Conservation (phyloP, 441 rosid genomes). For the Adansonia rubrostipa region DNA sequence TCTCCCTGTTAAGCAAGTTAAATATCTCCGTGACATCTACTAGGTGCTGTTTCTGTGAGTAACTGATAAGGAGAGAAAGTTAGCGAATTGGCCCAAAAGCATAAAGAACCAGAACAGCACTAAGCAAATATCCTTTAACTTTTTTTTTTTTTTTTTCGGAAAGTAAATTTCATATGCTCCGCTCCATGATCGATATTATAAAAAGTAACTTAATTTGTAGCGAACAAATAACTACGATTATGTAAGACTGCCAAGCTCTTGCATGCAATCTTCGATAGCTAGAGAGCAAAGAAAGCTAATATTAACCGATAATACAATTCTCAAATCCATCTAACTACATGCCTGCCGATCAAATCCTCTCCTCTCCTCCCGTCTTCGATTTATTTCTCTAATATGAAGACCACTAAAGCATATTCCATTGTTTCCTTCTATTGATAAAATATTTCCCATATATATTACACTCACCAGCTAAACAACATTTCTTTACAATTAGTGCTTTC, state of each 20-base stretch:
- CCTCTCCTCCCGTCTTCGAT: neutral
- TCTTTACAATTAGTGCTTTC: neutral
- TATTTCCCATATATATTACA: neutral
- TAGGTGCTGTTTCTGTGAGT: slow-evolving; percentile 62
- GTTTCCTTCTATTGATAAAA: neutral
- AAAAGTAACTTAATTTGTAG: neutral
- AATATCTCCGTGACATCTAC: slow-evolving; percentile 95
- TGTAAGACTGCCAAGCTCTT: neutral
- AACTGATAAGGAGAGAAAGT: slow-evolving; percentile 43
- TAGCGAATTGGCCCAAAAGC: neutral
- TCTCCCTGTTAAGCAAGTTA: slow-evolving; percentile 83
- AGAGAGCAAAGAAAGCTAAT: slow-evolving; percentile 2
- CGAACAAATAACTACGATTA: neutral
- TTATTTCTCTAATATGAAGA: neutral
- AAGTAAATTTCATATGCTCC: neutral
- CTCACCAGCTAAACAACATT: no score
- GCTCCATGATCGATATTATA: neutral
- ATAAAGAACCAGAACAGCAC: neutral
- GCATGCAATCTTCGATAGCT: neutral
- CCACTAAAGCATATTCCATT: neutral
- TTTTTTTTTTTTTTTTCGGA: no score
- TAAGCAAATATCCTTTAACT: neutral
- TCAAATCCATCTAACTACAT: neutral
- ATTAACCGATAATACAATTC: neutral
- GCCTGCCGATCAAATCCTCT: neutral